Base-by-base conservation (phyloP, 164 flowering plant species). In the grape (Vitis vinifera) region DNA sequence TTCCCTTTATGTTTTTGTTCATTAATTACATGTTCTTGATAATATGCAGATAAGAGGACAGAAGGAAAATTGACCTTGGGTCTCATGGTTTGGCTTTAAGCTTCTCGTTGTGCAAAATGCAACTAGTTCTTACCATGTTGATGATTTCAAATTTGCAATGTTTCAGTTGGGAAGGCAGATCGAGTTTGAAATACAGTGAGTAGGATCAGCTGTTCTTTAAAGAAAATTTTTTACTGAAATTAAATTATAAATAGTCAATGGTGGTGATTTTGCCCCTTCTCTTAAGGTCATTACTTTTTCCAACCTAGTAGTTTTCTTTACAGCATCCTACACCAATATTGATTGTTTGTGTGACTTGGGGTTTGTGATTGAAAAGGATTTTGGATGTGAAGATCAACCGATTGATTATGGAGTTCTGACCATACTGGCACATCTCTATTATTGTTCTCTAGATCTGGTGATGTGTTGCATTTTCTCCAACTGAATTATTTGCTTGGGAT, bases 21-120 rank as follows among this genome's bases (percentile, higher is more conserved):
- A 51, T 51, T 70, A 9, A 51, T 23, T 7, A 58, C 17, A 2
- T 59, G 8, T 65, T 66, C 4, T 48, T 37, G 48, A 4, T 70
- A 65, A 47, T 6, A 37, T 70, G 68, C 85, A 82, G 85, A 62
- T 82, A 67, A 58, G 48, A 27, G 15, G 3, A 50, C 10, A n/a
- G 68, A 59, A 58, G 37, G 60, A 31, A 14, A 14, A 48, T 64
- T 52, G 5, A 68, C 48, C 56, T 52, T 55, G 51, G 17, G n/a
- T 59, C 16, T 50, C 48, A 66, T 63, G 23, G 65, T 52, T 63
- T 57, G 55, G 68, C 69, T 31, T 68, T 62, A 55, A 10, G 19
- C 48, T 51, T 59, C 53, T 53, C 62, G 12, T 17, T 4, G 56
- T 64, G 67, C 67, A 50, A 23, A 49, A 51, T 55, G 30, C 67